A percentile compares a stretch with the other conserved stretches of the same genome.
Conservation (phyloP, 2,329 filamentous ascomycete genomes). For the Alternaria sp. region DNA sequence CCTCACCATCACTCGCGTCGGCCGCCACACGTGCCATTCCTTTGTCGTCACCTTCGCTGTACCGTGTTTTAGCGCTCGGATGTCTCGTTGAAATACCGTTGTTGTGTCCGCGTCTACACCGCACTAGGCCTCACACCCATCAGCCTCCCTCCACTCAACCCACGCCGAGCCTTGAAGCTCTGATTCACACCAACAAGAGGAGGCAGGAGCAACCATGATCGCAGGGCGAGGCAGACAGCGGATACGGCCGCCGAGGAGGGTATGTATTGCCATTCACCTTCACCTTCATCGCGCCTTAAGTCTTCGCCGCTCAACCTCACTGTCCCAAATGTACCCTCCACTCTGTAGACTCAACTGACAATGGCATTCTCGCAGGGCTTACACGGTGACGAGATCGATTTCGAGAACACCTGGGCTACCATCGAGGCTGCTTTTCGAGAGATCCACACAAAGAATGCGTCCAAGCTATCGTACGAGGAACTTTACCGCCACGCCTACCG, state of each 20-base stretch:
- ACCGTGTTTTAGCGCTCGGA: not conserved
- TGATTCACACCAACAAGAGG: not conserved
- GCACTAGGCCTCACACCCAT: not conserved
- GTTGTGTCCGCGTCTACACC: not conserved
- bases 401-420: constrained; percentile 83
- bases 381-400: constrained; percentile 73
- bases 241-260: constrained; percentile 72
- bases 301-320: not conserved
- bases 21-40: not conserved
- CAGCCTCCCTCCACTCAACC: constrained; percentile 9
- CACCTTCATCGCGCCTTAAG: constrained; percentile 4
- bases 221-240: constrained; percentile 66
- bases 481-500: constrained; percentile 94
- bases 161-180: not conserved
- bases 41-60: not conserved
- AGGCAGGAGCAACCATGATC: constrained; percentile 52
- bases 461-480: constrained; percentile 89
- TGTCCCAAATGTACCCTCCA: not conserved
- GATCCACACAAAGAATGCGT: constrained; percentile 93
- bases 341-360: constrained; percentile 18
- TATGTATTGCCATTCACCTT: constrained; percentile 55
- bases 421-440: constrained; percentile 80
- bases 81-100: not conserved
- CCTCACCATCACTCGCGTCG: constrained; percentile 4
- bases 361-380: constrained; percentile 58